phyloP scores from a whole-genome alignment of 306 rosid genomes.

The Clitoria ternatea region DNA sequence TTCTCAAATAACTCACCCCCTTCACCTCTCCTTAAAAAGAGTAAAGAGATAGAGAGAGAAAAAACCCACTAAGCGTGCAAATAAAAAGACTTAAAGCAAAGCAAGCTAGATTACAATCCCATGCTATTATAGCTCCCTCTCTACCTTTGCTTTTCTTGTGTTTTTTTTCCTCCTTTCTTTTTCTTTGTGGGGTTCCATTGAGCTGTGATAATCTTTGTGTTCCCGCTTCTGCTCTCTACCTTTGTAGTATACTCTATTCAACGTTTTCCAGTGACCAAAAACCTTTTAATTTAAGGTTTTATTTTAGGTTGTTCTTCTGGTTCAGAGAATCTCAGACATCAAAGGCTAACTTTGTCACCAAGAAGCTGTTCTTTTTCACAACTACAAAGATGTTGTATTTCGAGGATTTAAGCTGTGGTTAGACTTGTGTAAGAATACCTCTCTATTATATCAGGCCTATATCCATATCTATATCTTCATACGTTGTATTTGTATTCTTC shows the following conservation, averaged over 20 bases:
- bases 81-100: constrained; percentile 42
- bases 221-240: neutral
- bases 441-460: neutral
- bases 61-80: constrained; percentile 63
- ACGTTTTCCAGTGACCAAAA: neutral
- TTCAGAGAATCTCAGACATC: neutral
- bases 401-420: constrained; percentile 35
- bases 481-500: no score
- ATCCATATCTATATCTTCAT: no score
- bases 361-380: neutral
- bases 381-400: constrained; percentile 21
- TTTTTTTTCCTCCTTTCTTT: neutral
- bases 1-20: neutral
- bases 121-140: constrained; percentile 46
- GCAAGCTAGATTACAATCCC: constrained; percentile 37
- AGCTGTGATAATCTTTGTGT: constrained; percentile 19
- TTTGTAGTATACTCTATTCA: neutral
- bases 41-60: neutral
- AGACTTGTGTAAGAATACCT: neutral
- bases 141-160: constrained; percentile 16
- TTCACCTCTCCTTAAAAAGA: constrained; percentile 14
- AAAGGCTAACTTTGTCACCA: neutral
- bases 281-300: constrained; percentile 16
- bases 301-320: neutral
- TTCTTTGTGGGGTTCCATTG: constrained; percentile 29